Evolutionary conservation across 805 yeast species (phyloP).

Genomic region (Candida anglica): DNA sequence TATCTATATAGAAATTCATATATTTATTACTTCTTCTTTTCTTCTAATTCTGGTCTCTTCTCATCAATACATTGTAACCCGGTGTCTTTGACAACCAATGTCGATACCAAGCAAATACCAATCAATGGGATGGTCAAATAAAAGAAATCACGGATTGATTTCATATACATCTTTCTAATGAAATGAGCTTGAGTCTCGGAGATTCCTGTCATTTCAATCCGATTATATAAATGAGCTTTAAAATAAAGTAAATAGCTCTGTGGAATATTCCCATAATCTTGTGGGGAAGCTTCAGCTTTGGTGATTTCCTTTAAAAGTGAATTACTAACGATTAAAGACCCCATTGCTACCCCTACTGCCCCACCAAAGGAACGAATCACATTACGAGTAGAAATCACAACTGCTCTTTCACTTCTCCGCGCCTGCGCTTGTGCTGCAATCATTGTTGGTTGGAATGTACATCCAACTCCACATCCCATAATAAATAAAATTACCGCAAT

Average conservation of each 20-base stretch:
- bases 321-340: slow-evolving; percentile 25
- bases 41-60: background rate
- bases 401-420: slow-evolving; percentile 28
- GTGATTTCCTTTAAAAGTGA: slow-evolving; percentile 16
- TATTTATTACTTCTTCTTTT: background rate
- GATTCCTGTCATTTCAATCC: slow-evolving; percentile 19
- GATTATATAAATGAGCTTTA: slow-evolving; percentile 25
- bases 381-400: slow-evolving; percentile 29
- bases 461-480: slow-evolving; percentile 40
- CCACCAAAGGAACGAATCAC: slow-evolving; percentile 33
- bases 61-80: slow-evolving; percentile 37
- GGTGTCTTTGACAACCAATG: slow-evolving; percentile 32
- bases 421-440: slow-evolving; percentile 46
- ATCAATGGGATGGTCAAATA: slow-evolving; percentile 32
- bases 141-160: slow-evolving; percentile 26
- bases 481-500: slow-evolving; percentile 8
- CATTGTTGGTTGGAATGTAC: slow-evolving; percentile 52
- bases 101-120: slow-evolving; percentile 25
- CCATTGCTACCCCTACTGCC: slow-evolving; percentile 28
- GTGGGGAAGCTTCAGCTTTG: slow-evolving; percentile 7
- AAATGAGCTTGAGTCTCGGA: slow-evolving; percentile 13
- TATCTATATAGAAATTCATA: background rate
- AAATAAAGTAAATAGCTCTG: slow-evolving; percentile 12
- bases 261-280: slow-evolving; percentile 7
- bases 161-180: slow-evolving; percentile 21